Evolutionary conservation across 345 rosid species (phyloP).

Genomic region (Linum lewisii): DNA sequence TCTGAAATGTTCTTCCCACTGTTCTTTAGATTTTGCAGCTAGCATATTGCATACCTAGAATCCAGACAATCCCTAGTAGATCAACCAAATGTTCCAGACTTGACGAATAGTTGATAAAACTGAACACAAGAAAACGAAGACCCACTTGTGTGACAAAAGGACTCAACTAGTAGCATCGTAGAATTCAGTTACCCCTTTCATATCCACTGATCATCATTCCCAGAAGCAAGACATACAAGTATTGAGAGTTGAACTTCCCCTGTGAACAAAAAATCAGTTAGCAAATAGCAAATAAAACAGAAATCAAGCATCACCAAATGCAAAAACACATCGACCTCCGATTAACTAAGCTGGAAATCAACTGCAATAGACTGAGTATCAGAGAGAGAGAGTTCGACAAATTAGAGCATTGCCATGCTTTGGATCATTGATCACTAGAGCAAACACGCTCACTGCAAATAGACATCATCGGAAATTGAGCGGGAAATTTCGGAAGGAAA

Average conservation of each 20-base stretch:
- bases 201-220: conserved; percentile 23
- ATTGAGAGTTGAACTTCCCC: conserved; percentile 51
- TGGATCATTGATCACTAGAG: conserved; percentile 46
- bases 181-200: conserved; percentile 44
- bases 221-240: conserved; percentile 55
- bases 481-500: not conserved
- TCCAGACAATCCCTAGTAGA: not conserved
- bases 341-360: not conserved
- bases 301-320: too few relatives aligned
- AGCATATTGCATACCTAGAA: conserved; percentile 54
- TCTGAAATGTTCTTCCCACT: conserved; percentile 90
- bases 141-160: conserved; percentile 68
- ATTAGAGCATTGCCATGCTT: conserved; percentile 50
- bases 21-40: conserved; percentile 70
- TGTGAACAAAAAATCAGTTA: too few relatives aligned
- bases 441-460: conserved; percentile 47
- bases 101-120: not conserved
- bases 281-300: too few relatives aligned
- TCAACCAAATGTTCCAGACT: not conserved
- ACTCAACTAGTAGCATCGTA: conserved; percentile 75
- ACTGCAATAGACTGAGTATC: not conserved
- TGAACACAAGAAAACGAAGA: conserved; percentile 15
- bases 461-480: not conserved
- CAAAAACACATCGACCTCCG: not conserved
- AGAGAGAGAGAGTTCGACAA: conserved; percentile 25